phyloP scores from a whole-genome alignment of 2,329 filamentous ascomycete genomes.

The Botryotinia convoluta region DNA sequence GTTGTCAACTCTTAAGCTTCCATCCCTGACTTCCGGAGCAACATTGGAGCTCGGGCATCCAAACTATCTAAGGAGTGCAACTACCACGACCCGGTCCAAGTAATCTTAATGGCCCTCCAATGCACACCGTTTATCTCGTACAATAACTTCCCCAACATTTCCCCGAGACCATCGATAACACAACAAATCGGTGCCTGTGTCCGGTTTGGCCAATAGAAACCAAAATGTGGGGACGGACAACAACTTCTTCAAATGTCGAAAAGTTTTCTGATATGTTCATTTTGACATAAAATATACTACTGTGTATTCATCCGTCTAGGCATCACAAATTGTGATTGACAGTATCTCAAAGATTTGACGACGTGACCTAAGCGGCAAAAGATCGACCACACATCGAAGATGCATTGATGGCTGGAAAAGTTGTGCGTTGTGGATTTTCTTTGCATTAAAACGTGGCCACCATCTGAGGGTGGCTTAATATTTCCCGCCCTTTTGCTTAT shows the following conservation, averaged over 20 bases:
- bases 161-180: slow-evolving; percentile 7
- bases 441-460: slow-evolving; percentile 13
- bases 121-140: slow-evolving; percentile 6
- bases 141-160: slow-evolving; percentile 11
- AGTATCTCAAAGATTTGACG: not conserved
- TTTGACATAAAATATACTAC: not conserved
- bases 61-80: not conserved
- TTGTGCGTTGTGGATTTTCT: slow-evolving; percentile 9
- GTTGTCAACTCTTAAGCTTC: not conserved
- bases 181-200: not conserved
- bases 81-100: slow-evolving; percentile 4
- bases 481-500: slow-evolving; percentile 1
- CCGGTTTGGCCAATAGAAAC: not conserved
- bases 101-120: not conserved
- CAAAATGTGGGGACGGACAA: not conserved
- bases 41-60: slow-evolving; percentile 1
- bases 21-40: not conserved
- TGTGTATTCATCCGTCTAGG: not conserved
- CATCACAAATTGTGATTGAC: not conserved
- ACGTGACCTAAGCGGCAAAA: not conserved
- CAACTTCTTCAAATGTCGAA: not conserved
- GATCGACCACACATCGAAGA: not conserved
- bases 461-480: slow-evolving; percentile 2
- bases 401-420: not conserved
- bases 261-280: not conserved